Base-by-base conservation (phyloP, 2,329 filamentous ascomycete genomes). In the Hypoxylon sp. region DNA sequence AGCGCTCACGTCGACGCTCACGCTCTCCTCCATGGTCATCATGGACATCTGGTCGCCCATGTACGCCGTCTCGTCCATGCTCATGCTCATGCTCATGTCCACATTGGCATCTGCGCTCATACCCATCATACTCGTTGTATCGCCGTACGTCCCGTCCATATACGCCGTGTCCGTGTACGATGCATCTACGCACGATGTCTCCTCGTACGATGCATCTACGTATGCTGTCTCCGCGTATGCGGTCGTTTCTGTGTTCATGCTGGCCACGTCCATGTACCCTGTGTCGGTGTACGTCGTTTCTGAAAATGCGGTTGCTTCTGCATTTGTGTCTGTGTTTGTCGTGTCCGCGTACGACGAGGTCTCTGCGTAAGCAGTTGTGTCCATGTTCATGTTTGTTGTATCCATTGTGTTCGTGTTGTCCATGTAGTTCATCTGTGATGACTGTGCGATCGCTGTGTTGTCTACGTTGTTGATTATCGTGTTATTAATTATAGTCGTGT, bases 1-100 rank as follows among this genome's bases (percentile, higher is more conserved):
- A 27, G 68, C 72, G n/a, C 54, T 72, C 6, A 62, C 63, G 6
- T 68, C 57, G 11, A 70, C 31, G 21, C 24, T 58, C 42, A 71
- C 37, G 24, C 60, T 73, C 61, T 70, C 69, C 11, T 74, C 71
- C 59, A 70, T 62, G 15, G 8, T 19, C 68, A 64, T 67, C 57
- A 21, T 52, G 21, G n/a, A 13, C 19, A 6, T 47, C 52, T 61
- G 44, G 39, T 52, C 58, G 7, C 19, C 62, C 53, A 62, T 65
- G 39, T 62, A 61, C 31, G 15, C 19, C 42, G 48, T 53, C n/a
- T 35, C 31, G 21, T 55, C 54, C 37, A 55, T 31, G 35, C 51
- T 48, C 42, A 72, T 56, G 15, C 61, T 58, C 19, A 64, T 24
- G 39, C 35, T 62, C 32, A 62, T 46, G 53, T 64, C 50, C 13